Conservation (phyloP, 2,329 filamentous ascomycete species). For the Stenocarpella maydis region DNA sequence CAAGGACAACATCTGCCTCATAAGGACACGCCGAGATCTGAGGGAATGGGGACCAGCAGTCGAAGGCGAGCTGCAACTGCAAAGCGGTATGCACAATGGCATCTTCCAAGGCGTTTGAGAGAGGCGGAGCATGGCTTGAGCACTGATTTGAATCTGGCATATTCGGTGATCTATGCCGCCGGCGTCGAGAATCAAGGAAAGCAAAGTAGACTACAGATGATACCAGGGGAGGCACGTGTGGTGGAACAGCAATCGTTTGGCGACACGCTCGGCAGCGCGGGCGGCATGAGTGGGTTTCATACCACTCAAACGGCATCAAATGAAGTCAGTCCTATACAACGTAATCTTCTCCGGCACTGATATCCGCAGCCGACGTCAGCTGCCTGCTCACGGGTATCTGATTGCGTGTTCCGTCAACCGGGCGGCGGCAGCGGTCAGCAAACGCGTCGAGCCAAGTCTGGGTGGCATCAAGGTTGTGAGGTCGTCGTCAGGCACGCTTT, state of each 20-base stretch:
- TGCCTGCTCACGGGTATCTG: not conserved
- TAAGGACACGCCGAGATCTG: not conserved
- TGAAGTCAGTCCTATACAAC: not conserved
- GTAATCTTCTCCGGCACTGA: not conserved
- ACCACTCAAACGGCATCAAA: not conserved
- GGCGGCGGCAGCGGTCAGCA: not conserved
- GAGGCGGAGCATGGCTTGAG: constrained; percentile 23
- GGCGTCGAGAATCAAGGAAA: constrained; percentile 31
- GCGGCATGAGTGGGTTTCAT: not conserved
- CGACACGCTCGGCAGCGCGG: constrained; percentile 22
- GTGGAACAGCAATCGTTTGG: not conserved
- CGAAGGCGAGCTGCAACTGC: constrained; percentile 1
- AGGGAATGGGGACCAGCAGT: not conserved
- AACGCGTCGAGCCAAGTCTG: not conserved
- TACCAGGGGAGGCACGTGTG: constrained; percentile 31
- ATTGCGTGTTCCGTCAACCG: not conserved
- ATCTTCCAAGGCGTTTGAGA: constrained; percentile 30
- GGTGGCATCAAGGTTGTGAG: constrained; percentile 1
- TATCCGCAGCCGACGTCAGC: not conserved
- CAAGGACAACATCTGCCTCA: too few species aligned
- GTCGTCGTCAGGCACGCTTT: constrained; percentile 30
- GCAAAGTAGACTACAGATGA: constrained; percentile 27
- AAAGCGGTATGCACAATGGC: constrained; percentile 21
- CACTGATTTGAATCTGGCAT: constrained; percentile 29
- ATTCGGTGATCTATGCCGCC: constrained; percentile 17